Percentiles rank a stretch among this genome's conserved stretches.
These are phyloP conservation scores for Metschnikowia chrysomelidarum DNA, from an alignment of 805 yeast genomes.

Conservation along the genomic window DNA sequence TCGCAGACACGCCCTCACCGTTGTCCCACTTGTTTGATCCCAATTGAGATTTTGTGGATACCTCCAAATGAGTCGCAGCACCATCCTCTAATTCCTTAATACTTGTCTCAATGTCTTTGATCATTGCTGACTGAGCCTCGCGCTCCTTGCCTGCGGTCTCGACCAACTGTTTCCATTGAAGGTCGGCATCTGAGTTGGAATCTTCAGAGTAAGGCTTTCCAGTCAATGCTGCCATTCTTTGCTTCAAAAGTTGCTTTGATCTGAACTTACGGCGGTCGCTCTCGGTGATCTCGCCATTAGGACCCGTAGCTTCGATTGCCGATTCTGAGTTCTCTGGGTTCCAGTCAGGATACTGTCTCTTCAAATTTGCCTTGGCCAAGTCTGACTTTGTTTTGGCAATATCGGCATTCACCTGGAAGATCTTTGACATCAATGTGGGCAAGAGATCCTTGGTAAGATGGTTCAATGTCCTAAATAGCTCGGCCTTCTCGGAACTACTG, in stretches of 20 bases:
- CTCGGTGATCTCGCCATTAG: slow-evolving; percentile 83
- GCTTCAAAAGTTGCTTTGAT: slow-evolving; percentile 72
- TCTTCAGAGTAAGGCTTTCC: slow-evolving; percentile 59
- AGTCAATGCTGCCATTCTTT: slow-evolving; percentile 90
- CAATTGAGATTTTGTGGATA: slow-evolving; percentile 41
- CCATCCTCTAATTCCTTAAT: slow-evolving; percentile 62
- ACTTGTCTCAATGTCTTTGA: slow-evolving; percentile 69
- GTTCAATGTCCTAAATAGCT: slow-evolving; percentile 56
- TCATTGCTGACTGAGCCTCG: slow-evolving; percentile 54
- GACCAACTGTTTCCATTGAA: slow-evolving; percentile 50
- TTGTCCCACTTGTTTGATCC: slow-evolving; percentile 75
- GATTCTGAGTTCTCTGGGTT: slow-evolving; percentile 32
- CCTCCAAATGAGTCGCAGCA: slow-evolving; percentile 41
- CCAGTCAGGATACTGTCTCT: slow-evolving; percentile 66
- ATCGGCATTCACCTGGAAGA: slow-evolving; percentile 62
- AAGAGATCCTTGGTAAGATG: slow-evolving; percentile 62
- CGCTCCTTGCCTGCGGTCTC: slow-evolving; percentile 52
- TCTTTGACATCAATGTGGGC: slow-evolving; percentile 64
- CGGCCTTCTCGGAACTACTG: slow-evolving; percentile 45
- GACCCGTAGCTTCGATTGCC: slow-evolving; percentile 73
- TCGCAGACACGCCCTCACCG: slow-evolving; percentile 69
- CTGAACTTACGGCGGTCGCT: slow-evolving; percentile 76
- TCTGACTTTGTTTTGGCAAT: slow-evolving; percentile 68
- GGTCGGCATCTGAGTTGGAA: slow-evolving; percentile 53
- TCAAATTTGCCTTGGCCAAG: slow-evolving; percentile 52